Conservation (phyloP, 2,329 filamentous ascomycete species). For the Pestalotiopsis fici region DNA sequence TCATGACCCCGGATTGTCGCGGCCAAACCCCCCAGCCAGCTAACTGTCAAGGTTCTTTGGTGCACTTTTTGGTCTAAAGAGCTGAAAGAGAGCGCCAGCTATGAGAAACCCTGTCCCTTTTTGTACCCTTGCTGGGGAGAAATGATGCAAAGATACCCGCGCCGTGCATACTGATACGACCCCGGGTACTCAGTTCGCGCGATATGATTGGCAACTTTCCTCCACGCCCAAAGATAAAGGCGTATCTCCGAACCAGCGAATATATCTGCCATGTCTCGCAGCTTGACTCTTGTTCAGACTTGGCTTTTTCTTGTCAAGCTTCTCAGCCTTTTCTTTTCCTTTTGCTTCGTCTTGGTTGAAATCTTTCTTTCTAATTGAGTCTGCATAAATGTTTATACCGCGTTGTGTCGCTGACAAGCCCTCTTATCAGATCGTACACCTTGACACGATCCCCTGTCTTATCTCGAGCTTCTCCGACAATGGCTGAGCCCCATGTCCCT, state of each 20-base stretch:
- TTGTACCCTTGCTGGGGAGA: neutral
- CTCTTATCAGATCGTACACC: neutral
- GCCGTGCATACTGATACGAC: conserved; percentile 5
- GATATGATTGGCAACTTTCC: neutral
- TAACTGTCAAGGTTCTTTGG: too few species aligned
- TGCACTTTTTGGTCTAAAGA: too few species aligned
- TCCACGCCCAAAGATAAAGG: neutral
- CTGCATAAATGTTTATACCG: neutral
- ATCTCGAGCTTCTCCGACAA: neutral
- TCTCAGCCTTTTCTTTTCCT: neutral
- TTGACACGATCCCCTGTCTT: neutral
- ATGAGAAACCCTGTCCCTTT: neutral
- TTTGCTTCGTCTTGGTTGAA: neutral
- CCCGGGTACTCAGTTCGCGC: neutral
- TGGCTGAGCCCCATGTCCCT: conserved; percentile 13
- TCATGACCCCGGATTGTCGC: too few species aligned
- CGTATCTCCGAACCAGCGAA: neutral
- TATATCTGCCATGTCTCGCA: neutral
- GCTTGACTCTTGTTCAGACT: neutral
- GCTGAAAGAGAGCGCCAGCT: neutral
- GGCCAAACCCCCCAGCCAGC: too few species aligned
- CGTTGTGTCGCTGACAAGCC: neutral
- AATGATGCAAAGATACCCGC: conserved; percentile 1
- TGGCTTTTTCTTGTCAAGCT: neutral
- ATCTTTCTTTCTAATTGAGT: neutral